Evolutionary conservation across 2,329 filamentous ascomycete genomes (phyloP).

Genomic region (Nothomitra cinnamomea): DNA sequence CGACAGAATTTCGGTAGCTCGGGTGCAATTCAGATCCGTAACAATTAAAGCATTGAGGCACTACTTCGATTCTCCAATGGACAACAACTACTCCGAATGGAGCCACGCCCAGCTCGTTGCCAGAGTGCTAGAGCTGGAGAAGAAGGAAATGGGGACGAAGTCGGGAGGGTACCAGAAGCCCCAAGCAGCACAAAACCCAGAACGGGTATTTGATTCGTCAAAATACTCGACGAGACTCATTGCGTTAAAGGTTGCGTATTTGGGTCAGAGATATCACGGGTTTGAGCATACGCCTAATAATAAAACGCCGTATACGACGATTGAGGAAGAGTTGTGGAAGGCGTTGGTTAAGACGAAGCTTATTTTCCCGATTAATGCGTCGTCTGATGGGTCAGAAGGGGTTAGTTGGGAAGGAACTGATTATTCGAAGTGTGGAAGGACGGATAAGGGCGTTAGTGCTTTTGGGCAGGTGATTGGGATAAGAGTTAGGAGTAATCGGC

Average conservation of each 20-base stretch:
- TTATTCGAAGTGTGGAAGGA: slow-evolving; percentile 90
- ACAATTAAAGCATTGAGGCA: not conserved
- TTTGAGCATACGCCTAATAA: slow-evolving; percentile 73
- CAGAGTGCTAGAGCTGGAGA: slow-evolving; percentile 41
- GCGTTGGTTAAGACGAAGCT: slow-evolving; percentile 67
- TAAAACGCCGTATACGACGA: slow-evolving; percentile 51
- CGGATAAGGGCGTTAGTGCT: slow-evolving; percentile 83
- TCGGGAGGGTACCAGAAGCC: slow-evolving; percentile 15
- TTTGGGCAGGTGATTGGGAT: slow-evolving; percentile 91
- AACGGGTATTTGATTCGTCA: slow-evolving; percentile 52
- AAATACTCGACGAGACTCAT: slow-evolving; percentile 72
- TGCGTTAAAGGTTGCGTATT: slow-evolving; percentile 83
- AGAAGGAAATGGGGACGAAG: not conserved
- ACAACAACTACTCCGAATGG: slow-evolving; percentile 44
- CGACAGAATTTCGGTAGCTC: no score
- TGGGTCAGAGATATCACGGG: slow-evolving; percentile 82
- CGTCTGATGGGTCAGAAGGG: slow-evolving; percentile 18
- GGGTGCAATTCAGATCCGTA: not conserved
- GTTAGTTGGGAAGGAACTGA: slow-evolving; percentile 72
- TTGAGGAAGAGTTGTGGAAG: slow-evolving; percentile 90
- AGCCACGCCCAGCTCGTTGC: slow-evolving; percentile 49
- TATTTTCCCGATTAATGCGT: slow-evolving; percentile 45
- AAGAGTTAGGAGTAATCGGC: slow-evolving; percentile 62
- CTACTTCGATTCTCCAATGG: not conserved
- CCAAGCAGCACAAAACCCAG: slow-evolving; percentile 10